Conservation (phyloP, 2,329 filamentous ascomycete genomes). For the Fusarium concolor region DNA sequence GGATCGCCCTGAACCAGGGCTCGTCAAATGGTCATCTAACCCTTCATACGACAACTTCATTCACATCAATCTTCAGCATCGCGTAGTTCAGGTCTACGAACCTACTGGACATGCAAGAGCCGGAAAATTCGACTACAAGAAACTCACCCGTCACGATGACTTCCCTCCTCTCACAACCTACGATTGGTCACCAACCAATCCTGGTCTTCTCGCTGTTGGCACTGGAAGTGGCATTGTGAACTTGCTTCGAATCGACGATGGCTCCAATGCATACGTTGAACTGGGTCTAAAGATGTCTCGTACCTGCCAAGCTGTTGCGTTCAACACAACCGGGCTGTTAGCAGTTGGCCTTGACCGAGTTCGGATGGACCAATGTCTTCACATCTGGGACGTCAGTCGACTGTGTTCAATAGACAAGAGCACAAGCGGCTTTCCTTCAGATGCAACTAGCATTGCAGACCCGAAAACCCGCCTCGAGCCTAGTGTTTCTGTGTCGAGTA, state of each 20-base stretch:
- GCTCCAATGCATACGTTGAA: constrained; percentile 72
- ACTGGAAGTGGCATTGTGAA: constrained; percentile 81
- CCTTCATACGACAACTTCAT: constrained; percentile 69
- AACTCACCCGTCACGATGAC: constrained; percentile 70
- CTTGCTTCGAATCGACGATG: constrained; percentile 77
- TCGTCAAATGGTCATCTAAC: constrained; percentile 75
- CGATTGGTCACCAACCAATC: constrained; percentile 73
- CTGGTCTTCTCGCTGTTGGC: constrained; percentile 78
- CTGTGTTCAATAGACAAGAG: constrained; percentile 62
- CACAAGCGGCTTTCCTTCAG: constrained; percentile 62
- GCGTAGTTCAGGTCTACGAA: constrained; percentile 71
- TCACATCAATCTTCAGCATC: constrained; percentile 73
- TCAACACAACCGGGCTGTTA: constrained; percentile 77
- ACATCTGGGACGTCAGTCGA: constrained; percentile 82
- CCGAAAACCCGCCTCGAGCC: constrained; percentile 70
- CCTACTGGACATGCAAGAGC: constrained; percentile 69
- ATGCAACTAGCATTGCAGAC: constrained; percentile 64
- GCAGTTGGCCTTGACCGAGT: constrained; percentile 85
- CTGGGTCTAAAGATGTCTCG: constrained; percentile 80
- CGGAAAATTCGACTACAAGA: constrained; percentile 68
- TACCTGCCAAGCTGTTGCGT: constrained; percentile 84
- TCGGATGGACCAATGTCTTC: constrained; percentile 82
- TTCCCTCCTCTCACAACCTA: constrained; percentile 73
- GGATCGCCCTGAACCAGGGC: constrained; percentile 71
- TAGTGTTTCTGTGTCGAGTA: constrained; percentile 81